These are phyloP conservation scores for Middelhovenomyces tepae DNA, from an alignment of 805 yeast genomes.

Conservation along the genomic window DNA sequence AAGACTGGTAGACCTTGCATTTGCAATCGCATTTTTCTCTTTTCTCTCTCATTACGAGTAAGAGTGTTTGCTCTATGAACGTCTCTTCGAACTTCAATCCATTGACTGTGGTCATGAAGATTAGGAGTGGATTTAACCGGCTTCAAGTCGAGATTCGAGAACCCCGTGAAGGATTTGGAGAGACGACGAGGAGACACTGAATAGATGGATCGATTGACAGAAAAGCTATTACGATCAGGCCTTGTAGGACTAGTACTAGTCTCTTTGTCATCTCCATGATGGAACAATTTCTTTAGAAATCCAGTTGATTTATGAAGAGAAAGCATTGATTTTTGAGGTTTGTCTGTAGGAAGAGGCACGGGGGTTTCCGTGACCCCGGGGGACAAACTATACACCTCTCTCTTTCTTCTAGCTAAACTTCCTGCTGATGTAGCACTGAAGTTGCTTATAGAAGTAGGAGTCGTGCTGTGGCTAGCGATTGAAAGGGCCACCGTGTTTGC, in stretches of 20 bases:
- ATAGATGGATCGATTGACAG: too few species aligned
- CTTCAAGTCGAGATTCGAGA: too few species aligned
- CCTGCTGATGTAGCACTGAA: constrained; percentile 88
- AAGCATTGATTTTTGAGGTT: too few species aligned
- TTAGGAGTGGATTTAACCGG: background rate
- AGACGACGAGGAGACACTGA: too few species aligned
- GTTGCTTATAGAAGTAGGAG: constrained; percentile 43
- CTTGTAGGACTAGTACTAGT: too few species aligned
- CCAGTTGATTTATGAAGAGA: constrained; percentile 25
- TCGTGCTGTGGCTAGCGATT: constrained; percentile 12
- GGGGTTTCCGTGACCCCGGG: constrained; percentile 2
- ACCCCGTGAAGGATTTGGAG: background rate
- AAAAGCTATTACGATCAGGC: too few species aligned
- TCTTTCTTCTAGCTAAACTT: constrained; percentile 66
- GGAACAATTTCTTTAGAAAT: constrained; percentile 20
- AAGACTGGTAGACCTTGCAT: constrained; percentile 50
- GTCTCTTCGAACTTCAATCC: constrained; percentile 51
- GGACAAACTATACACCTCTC: constrained; percentile 17
- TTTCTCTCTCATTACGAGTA: constrained; percentile 57
- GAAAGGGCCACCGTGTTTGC: constrained; percentile 14
- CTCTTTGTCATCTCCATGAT: too few species aligned
- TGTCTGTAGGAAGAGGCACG: constrained; percentile 5
- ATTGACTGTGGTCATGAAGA: constrained; percentile 17
- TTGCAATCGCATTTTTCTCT: constrained; percentile 47
- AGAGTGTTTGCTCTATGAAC: constrained; percentile 66